These are phyloP conservation scores for Monosporascus cannonballus DNA, from an alignment of 2,329 filamentous ascomycete species.

Conservation along the genomic window DNA sequence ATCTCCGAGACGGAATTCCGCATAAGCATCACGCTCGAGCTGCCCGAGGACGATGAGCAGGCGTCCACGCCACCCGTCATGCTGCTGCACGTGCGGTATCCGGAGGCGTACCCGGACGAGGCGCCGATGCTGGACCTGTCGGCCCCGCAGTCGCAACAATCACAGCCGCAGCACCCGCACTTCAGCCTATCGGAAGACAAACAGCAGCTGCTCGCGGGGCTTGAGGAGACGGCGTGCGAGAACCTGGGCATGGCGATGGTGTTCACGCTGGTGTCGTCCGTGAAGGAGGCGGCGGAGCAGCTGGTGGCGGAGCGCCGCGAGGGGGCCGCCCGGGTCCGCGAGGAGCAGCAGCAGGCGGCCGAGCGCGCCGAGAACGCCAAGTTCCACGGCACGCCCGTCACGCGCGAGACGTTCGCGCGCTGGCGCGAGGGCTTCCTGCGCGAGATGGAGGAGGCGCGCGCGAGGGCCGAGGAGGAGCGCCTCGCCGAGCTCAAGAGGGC, in stretches of 20 bases:
- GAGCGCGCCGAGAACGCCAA: constrained; percentile 95
- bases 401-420: constrained; percentile 72
- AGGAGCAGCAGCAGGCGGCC: constrained; percentile 49
- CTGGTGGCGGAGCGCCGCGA: constrained; percentile 70
- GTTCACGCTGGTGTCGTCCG: constrained; percentile 78
- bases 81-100: constrained; percentile 80
- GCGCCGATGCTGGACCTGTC: constrained; percentile 77
- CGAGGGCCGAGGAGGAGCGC: constrained; percentile 66
- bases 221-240: constrained; percentile 76
- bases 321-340: constrained; percentile 50
- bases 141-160: constrained; percentile 55
- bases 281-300: constrained; percentile 88
- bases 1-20: constrained; percentile 86
- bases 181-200: constrained; percentile 81
- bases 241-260: constrained; percentile 97
- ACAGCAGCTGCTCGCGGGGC: constrained; percentile 60
- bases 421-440: constrained; percentile 74
- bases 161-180: constrained; percentile 56
- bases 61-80: constrained; percentile 62
- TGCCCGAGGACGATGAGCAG: constrained; percentile 58
- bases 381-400: constrained; percentile 88
- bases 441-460: constrained; percentile 73
- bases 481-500: constrained; percentile 78
- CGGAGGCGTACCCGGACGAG: constrained; percentile 84
- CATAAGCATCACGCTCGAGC: constrained; percentile 79